A percentile compares a stretch with the other conserved stretches of the same genome.
Evolutionary conservation across 148 eudicot genomes (phyloP).

Genomic region (Cornus kousa): DNA sequence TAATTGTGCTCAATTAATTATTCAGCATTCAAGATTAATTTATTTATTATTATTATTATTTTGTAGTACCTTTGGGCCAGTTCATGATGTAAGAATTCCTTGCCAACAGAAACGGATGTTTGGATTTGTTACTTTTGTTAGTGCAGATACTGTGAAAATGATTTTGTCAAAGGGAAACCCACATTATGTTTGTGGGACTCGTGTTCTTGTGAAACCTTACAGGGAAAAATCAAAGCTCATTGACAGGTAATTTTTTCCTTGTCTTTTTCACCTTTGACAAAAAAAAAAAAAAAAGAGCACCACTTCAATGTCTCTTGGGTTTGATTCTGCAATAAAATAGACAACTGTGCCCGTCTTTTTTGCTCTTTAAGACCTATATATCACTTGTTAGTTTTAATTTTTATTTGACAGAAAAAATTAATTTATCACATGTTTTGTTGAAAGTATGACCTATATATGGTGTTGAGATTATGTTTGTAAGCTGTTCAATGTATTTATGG

Average conservation of each 20-base stretch:
- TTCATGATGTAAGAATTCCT: conserved; percentile 60
- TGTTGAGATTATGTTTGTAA: neutral
- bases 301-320: neutral
- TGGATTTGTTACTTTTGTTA: conserved; percentile 53
- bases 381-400: too few relatives aligned
- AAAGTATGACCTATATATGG: neutral
- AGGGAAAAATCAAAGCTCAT: conserved; percentile 40
- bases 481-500: too few relatives aligned
- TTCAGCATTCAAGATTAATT: neutral
- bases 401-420: too few relatives aligned
- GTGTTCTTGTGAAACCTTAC: conserved; percentile 63
- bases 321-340: too few relatives aligned
- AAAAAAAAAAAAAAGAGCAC: neutral
- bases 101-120: conserved; percentile 58
- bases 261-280: neutral
- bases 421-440: neutral
- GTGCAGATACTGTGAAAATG: conserved; percentile 37
- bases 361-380: neutral
- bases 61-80: conserved; percentile 43
- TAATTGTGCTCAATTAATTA: neutral
- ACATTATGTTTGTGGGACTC: conserved; percentile 55
- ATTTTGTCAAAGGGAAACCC: conserved; percentile 46
- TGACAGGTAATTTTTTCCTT: conserved; percentile 31
- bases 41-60: neutral
- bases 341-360: too few relatives aligned